These are phyloP conservation scores for Caryopteris hybrid DNA, from an alignment of 305 asterid species.

Conservation along the genomic window DNA sequence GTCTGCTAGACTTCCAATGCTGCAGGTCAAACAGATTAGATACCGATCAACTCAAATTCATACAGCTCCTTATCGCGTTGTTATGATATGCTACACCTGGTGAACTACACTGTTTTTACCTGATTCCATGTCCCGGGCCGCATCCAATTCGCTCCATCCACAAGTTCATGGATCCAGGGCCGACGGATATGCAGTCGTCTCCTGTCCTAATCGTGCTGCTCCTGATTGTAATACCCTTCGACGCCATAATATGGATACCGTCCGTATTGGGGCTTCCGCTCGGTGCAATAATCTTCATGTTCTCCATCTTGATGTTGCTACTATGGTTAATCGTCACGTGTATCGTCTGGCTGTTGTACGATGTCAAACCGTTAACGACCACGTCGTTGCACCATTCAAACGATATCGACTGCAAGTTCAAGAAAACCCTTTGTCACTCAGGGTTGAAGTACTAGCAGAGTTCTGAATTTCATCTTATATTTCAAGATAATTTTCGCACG, in stretches of 20 bases:
- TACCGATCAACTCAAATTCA: not conserved
- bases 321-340: constrained; percentile 45
- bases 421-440: not conserved
- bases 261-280: constrained; percentile 83
- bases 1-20: constrained; percentile 65
- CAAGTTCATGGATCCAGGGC: constrained; percentile 59
- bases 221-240: constrained; percentile 44
- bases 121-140: constrained; percentile 91
- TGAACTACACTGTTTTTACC: constrained; percentile 39
- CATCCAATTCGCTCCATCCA: constrained; percentile 53
- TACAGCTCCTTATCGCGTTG: not conserved
- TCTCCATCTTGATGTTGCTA: constrained; percentile 39
- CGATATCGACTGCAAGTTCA: constrained; percentile 48
- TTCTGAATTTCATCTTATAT: no score
- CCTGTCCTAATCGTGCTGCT: constrained; percentile 49
- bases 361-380: constrained; percentile 38
- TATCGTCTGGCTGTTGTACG: constrained; percentile 52
- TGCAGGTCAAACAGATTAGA: constrained; percentile 2
- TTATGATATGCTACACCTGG: no score
- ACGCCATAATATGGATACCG: constrained; percentile 50
- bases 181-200: constrained; percentile 76
- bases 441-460: no score
- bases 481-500: no score
- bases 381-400: constrained; percentile 54
- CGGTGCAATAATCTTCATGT: constrained; percentile 51